Conservation (phyloP, 495 filamentous ascomycete genomes). For the Aspergillus sparsus region DNA sequence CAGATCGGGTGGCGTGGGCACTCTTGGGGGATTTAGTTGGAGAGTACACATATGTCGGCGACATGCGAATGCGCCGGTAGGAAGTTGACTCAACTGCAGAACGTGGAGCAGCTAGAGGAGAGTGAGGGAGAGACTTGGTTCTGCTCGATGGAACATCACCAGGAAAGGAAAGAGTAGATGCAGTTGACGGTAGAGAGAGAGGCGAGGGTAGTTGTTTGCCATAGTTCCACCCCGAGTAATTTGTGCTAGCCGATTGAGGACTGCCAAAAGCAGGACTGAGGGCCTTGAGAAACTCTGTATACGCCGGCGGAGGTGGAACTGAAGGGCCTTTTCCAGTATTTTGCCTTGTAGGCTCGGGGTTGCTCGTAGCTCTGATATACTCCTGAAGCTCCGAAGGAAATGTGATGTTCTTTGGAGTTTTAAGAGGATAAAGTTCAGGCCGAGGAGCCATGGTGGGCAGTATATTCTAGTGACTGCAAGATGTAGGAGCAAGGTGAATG, state of each 20-base stretch:
- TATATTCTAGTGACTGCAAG: background rate
- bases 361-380: background rate
- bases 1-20: conserved; percentile 16
- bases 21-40: conserved; percentile 20
- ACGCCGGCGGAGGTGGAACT: conserved; percentile 16
- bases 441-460: conserved; percentile 15
- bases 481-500: background rate
- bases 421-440: conserved; percentile 16
- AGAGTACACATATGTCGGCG: conserved; percentile 17
- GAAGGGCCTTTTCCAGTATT: conserved; percentile 5
- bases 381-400: conserved; percentile 22
- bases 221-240: conserved; percentile 13
- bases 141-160: background rate
- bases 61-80: conserved; percentile 17
- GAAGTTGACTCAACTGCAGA: conserved; percentile 8
- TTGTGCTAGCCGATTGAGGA: background rate
- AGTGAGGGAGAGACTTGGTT: background rate
- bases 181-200: conserved; percentile 7
- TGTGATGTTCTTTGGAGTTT: conserved; percentile 15
- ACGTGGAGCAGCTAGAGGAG: conserved; percentile 3
- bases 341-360: conserved; percentile 5
- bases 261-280: conserved; percentile 17
- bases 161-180: conserved; percentile 15
- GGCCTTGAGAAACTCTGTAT: conserved; percentile 22
- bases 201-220: conserved; percentile 12